Evolutionary conservation across 768 basidiomycete genomes (phyloP), one percentile per base, ranked within the genome.

Genomic region (Megacollybia marginata): DNA sequence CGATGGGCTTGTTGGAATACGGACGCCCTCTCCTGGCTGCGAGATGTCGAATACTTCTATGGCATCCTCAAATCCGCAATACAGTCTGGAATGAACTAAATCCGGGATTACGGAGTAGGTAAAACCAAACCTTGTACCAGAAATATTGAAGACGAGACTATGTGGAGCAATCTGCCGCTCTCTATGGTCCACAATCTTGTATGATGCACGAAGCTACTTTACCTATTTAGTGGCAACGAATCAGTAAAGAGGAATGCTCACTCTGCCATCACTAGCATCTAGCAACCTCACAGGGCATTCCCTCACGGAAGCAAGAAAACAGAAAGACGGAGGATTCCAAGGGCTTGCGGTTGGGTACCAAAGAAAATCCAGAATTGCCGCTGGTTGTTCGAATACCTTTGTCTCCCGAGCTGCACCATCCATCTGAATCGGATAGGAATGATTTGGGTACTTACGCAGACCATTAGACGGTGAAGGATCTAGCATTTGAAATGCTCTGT

Each of bases 161-260:
- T 92, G 86, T 0, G 95, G 93, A 0, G 91, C 92, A 36, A 96
- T 72, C 48, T 90, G 82, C 32, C 93, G 78, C 66, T 97, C 95
- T n/a, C 87, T 73, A 58, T 98, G 94, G 63, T 97, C 93, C 9
- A 97, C 78, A 35, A 97, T 95, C 36, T 74, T 74, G 63, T 98
- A 97, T 1, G 91, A 93, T 0, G 93, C 95, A 15, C 94, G 80
- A 16, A 91, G 76, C 94, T 96, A 59, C 18, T 13, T 1, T 44
- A 20, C 18, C 20, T 47, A 33, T 16, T 36, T 19, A 38, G 10
- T 33, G 44, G 18, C 35, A 19, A 20, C 33, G 32, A 34, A 9
- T 12, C 32, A 11, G 40, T 11, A 36, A 32, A 44, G n/a, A 44
- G 45, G 35, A 44, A 36, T 9, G 60, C 77, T 44, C 59, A 92